These are phyloP conservation scores for Thielaviopsis populi DNA, from an alignment of 2,329 filamentous ascomycete species.

Conservation along the genomic window DNA sequence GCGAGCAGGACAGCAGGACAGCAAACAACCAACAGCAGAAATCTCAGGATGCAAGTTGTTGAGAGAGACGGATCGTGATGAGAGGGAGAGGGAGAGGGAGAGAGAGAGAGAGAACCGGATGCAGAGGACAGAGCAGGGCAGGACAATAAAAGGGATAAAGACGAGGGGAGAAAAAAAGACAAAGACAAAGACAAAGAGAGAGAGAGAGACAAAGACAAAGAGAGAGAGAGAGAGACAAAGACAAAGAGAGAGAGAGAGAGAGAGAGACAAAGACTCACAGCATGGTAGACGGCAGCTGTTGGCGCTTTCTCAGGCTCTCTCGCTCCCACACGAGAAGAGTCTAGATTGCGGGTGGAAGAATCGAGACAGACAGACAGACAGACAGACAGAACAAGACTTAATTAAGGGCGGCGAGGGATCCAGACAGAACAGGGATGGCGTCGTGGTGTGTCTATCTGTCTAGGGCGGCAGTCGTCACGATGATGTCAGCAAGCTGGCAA, in stretches of 20 bases:
- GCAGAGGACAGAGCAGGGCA: background rate
- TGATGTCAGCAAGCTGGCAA: background rate
- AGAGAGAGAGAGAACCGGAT: background rate
- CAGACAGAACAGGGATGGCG: background rate
- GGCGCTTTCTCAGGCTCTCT: background rate
- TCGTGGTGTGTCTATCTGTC: too few relatives aligned
- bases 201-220: too few relatives aligned
- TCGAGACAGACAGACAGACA: background rate
- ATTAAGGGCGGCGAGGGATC: background rate
- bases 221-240: too few relatives aligned
- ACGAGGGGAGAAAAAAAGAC: background rate
- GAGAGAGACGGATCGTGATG: too few relatives aligned
- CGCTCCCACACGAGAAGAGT: background rate
- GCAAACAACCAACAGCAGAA: too few relatives aligned
- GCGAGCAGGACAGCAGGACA: too few relatives aligned
- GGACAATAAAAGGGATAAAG: background rate
- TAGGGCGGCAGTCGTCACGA: background rate
- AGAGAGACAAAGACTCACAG: background rate
- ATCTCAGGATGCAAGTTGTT: too few relatives aligned
- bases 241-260: background rate
- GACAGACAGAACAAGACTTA: too few relatives aligned
- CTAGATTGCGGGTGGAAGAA: background rate
- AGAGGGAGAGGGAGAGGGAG: too few relatives aligned
- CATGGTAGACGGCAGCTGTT: background rate
- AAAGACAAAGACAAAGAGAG: background rate